Conservation (phyloP, 805 yeast species). For the Saccharomycopsis fibuligera region DNA sequence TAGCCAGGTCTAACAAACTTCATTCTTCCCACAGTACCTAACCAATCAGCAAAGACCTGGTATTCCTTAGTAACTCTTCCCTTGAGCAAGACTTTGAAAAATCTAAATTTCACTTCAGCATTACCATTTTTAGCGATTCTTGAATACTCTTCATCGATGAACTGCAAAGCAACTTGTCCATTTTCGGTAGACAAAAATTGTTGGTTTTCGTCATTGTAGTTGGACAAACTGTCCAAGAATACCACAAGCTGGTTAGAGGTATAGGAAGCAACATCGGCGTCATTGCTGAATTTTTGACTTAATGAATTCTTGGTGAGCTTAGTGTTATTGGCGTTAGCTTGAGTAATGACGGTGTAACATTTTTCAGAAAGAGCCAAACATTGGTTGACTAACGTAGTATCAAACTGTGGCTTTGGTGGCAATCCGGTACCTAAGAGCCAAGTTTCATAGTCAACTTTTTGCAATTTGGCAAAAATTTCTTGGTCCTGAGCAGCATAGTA, state of each 20-base stretch:
- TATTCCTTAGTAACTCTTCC: constrained; percentile 44
- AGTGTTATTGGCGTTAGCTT: constrained; percentile 15
- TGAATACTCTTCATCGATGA: constrained; percentile 33
- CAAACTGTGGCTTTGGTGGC: constrained; percentile 83
- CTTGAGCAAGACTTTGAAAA: constrained; percentile 60
- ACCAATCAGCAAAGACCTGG: constrained; percentile 65
- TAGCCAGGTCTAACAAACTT: constrained; percentile 88
- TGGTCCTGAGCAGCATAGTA: constrained; percentile 40
- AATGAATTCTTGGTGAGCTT: constrained; percentile 24
- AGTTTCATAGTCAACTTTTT: constrained; percentile 79
- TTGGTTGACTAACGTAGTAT: constrained; percentile 69
- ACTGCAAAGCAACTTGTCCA: constrained; percentile 29
- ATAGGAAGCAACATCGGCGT: constrained; percentile 49
- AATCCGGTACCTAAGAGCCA: constrained; percentile 82
- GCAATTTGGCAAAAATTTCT: constrained; percentile 36
- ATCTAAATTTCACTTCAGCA: constrained; percentile 77
- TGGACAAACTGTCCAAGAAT: constrained; percentile 62
- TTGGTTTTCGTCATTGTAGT: constrained; percentile 42
- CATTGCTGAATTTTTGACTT: constrained; percentile 31
- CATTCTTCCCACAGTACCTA: constrained; percentile 91
- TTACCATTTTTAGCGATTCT: constrained; percentile 51
- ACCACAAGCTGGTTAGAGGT: constrained; percentile 73
- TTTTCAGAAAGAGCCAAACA: constrained; percentile 58
- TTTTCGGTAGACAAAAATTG: constrained; percentile 29
- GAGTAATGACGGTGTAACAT: constrained; percentile 47